A percentile compares a stretch with the other conserved stretches of the same genome.
These are phyloP conservation scores for Gloeopeniophorella convolvens DNA, from an alignment of 768 basidiomycete genomes.

Conservation along the genomic window DNA sequence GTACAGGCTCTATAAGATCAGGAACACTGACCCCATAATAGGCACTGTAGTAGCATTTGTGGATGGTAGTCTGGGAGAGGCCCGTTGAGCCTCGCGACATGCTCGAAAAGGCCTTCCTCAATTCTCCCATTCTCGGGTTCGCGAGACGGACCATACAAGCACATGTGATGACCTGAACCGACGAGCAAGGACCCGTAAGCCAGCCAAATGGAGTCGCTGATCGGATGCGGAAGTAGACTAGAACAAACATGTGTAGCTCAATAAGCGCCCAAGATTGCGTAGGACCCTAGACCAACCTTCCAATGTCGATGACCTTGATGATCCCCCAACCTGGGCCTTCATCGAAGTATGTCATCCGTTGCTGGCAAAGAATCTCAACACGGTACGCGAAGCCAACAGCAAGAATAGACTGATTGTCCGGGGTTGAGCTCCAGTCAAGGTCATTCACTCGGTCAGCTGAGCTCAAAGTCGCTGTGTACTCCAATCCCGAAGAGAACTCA, in stretches of 20 bases:
- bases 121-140: slow-evolving; percentile 20
- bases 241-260: background rate
- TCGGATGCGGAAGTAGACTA: slow-evolving; percentile 59
- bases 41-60: slow-evolving; percentile 84
- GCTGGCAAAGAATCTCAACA: slow-evolving; percentile 85
- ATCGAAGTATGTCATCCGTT: slow-evolving; percentile 88
- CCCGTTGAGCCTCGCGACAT: slow-evolving; percentile 77
- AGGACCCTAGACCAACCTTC: slow-evolving; percentile 50
- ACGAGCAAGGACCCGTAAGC: slow-evolving; percentile 76
- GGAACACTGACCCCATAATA: slow-evolving; percentile 73
- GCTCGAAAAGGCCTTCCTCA: slow-evolving; percentile 62
- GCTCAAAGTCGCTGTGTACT: slow-evolving; percentile 54
- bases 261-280: background rate
- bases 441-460: slow-evolving; percentile 61
- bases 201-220: slow-evolving; percentile 89
- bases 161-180: slow-evolving; percentile 78
- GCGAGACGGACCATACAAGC: slow-evolving; percentile 56
- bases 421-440: slow-evolving; percentile 90
- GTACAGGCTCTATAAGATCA: background rate
- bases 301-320: slow-evolving; percentile 63
- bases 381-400: slow-evolving; percentile 80
- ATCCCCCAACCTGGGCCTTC: slow-evolving; percentile 73
- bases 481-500: slow-evolving; percentile 87
- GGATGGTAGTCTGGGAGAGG: slow-evolving; percentile 91
- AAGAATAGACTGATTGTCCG: slow-evolving; percentile 83